Base-by-base conservation (phyloP, 2,329 filamentous ascomycete genomes). In the Mycosphaerella arachidis region DNA sequence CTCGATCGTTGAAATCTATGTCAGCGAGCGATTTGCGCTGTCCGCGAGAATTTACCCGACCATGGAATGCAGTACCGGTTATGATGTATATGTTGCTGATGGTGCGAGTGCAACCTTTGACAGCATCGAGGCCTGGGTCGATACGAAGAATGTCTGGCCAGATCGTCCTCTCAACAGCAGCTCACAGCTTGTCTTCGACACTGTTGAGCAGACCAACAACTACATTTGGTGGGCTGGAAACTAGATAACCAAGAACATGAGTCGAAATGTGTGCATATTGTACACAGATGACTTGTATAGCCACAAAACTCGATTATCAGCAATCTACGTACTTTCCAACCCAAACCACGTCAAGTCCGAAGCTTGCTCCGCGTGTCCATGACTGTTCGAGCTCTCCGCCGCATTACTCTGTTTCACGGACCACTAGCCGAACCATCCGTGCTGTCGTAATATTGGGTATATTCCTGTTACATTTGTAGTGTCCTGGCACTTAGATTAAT, bases 31-130 rank as follows among this genome's bases (percentile, higher is more conserved):
- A n/a, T 76, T 75, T 20, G 71, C 73, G 1, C 63, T 75, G 40
- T 69, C 73, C 0, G 79, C 78, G 4, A 72, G 79, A 40, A 77
- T 81, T 48, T 81, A 81, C 62, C 79, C 78, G 10, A 70, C 69
- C 33, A 74, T 75, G 59, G 70, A 68, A 24, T 79, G 78, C 64
- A 78, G 75, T 57, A 76, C 73, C 1, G 76, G 75, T 6, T 75
- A 76, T 43, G 76, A 78, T 46, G 67, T 80, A 43, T 80, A 74
- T 63, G 72, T 78, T 27, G 73, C 63, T 5, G 67, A 71, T 7
- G 74, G 73, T n/a, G 56, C 35, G 1, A 68, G 72, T 1, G 76
- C 74, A 18, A 67, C 69, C 35, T 71, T 77, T 6, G 69, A 72
- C 13, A 68, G 70, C 46, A 62, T 78, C 30, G 67, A 71, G 51